Evolutionary conservation across 2,329 filamentous ascomycete species (phyloP).

Genomic region (Aspergillus tanneri): DNA sequence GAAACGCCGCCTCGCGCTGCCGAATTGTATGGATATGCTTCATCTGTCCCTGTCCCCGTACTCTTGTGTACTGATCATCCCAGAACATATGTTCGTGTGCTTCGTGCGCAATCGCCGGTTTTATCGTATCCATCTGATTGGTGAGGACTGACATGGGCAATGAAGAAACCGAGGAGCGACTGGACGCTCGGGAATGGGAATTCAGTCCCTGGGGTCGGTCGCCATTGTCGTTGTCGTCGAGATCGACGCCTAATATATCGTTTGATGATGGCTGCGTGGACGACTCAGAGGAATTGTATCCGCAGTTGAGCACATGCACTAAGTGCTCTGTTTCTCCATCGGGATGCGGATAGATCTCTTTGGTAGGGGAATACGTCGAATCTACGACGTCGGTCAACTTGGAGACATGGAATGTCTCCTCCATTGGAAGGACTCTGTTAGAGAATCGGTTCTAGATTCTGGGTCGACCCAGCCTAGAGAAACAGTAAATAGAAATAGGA

Average conservation of each 20-base stretch:
- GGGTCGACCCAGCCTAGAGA: too few relatives aligned
- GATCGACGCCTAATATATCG: conserved; percentile 26
- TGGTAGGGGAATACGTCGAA: not conserved
- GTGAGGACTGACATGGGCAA: conserved; percentile 41
- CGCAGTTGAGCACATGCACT: conserved; percentile 28
- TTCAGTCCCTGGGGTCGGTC: conserved; percentile 24
- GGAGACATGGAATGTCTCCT: not conserved
- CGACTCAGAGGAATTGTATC: conserved; percentile 37
- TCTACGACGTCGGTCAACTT: not conserved
- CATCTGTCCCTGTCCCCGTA: conserved; percentile 15
- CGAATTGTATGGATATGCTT: conserved; percentile 30
- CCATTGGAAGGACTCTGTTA: conserved; percentile 6
- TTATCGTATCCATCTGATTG: conserved; percentile 30
- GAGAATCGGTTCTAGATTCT: too few relatives aligned
- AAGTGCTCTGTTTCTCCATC: conserved; percentile 22
- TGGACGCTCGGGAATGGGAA: conserved; percentile 36
- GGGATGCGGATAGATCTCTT: not conserved
- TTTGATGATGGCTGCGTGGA: conserved; percentile 31
- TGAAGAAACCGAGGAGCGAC: conserved; percentile 44
- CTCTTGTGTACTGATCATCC: conserved; percentile 17
- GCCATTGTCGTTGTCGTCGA: conserved; percentile 33
- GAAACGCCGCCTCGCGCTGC: conserved; percentile 40
- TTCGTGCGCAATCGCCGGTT: conserved; percentile 21
- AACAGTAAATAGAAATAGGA: too few relatives aligned
- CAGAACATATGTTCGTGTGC: conserved; percentile 23